Percentiles rank a stretch among this genome's conserved stretches.
phyloP scores from a whole-genome alignment of 139 green algal genomes.

The Chlamydomonas asymmetrica region DNA sequence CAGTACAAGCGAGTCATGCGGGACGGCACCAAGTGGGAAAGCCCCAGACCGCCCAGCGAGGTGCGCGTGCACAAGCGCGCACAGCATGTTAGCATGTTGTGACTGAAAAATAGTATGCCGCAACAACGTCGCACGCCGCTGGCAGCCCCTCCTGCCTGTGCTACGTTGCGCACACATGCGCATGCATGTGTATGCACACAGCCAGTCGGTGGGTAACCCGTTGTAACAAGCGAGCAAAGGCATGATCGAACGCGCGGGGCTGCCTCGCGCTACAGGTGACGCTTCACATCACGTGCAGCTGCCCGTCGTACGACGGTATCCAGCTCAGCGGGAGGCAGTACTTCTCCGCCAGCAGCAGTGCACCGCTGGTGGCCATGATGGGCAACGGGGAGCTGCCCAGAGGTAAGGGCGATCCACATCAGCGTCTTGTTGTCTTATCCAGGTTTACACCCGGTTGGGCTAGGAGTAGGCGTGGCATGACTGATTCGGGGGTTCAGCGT shows the following conservation, averaged over 20 bases:
- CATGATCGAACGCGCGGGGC: not conserved
- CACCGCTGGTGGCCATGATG: slow-evolving; percentile 50
- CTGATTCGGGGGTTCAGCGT: no score
- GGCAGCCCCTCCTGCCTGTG: no score
- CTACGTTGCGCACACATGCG: no score
- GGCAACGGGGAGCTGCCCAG: slow-evolving; percentile 38
- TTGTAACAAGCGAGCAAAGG: no score
- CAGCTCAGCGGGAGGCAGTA: slow-evolving; percentile 30
- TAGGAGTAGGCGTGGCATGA: no score
- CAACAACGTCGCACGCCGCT: no score
- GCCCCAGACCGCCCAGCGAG: slow-evolving; percentile 74
- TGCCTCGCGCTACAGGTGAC: slow-evolving; percentile 38
- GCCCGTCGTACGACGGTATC: slow-evolving; percentile 43
- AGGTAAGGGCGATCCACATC: slow-evolving; percentile 18
- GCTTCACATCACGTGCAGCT: slow-evolving; percentile 29
- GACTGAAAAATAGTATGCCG: no score
- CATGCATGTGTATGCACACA: no score
- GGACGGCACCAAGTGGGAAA: slow-evolving; percentile 74
- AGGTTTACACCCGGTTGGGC: no score
- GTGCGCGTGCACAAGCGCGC: slow-evolving; percentile 46
- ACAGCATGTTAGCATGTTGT: no score
- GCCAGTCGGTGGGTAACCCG: no score
- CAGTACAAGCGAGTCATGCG: slow-evolving; percentile 55
- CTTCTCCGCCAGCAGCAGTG: slow-evolving; percentile 10
- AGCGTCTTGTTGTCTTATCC: no score